Evolutionary conservation across 108 stramenopile genomes (phyloP), one percentile per base, ranked within the genome.

Genomic region (Phaeodactylum tricornutum): DNA sequence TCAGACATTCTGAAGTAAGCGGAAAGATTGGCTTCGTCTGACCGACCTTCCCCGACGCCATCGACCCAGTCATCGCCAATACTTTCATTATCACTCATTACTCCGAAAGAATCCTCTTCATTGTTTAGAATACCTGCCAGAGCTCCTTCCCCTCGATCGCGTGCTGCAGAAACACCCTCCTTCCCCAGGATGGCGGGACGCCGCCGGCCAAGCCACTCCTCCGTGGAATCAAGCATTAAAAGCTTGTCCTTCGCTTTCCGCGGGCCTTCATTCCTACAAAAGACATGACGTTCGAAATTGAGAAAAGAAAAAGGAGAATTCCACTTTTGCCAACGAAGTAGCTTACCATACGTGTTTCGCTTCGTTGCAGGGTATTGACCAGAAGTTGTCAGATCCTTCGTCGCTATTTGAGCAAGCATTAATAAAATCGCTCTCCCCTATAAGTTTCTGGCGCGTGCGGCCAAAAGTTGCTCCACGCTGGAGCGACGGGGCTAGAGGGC

Each of bases 11-110:
- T 67, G 36, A 72, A 66, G 57, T 92, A 92, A 1, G 74, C 72
- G 1, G 83, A 86, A 0, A 92, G 71, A 49, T 92, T 92, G 39
- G 87, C 90, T 62, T 92, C 85, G 53, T 92, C 90, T 22, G 67
- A 60, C 26, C 72, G 68, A 6, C 78, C 90, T 63, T 92, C 85
- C 9, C 90, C 90, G 38, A 92, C 62, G 19, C 82, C 71, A 50
- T 83, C 81, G 7, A 81, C 62, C 90, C 90, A 92, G 23, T 71
- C 71, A 40, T 81, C 73, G 45, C 52, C 48, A 5, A 43, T 50
- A 33, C 49, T 50, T 11, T 54, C 68, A 45, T 29, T 46, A 8
- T 53, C 56, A 32, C 50, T 60, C 28, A 67, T 53, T 12, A 57
- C 72, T 40, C 72, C 72, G 37, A 66, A 69, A 1, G 64, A 65